Evolutionary conservation across 345 rosid species (phyloP), one percentile per base, ranked within the genome.

Genomic region (Syzygium oleosum): DNA sequence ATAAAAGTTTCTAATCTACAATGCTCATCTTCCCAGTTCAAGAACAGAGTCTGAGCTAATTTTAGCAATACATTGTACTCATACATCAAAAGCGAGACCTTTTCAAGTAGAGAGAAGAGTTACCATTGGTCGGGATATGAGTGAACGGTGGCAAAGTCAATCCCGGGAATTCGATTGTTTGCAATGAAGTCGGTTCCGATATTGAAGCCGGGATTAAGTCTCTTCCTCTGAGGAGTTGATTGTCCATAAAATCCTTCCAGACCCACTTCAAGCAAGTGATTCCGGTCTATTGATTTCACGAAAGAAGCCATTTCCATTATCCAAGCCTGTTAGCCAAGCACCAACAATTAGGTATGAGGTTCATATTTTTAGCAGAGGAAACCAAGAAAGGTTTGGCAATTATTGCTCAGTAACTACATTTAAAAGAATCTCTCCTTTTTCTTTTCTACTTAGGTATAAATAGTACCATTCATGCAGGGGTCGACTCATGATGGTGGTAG

Each of bases 101-200:
- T 56, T 68, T 61, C 10, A 25, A 84, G 85, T 41, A 27, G 34
- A 21, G 46, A 16, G 86, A 43, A 31, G 43, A 53, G 63, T 88
- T 92, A 96, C 99, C 99, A 98, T 93, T 96, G 98, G 87, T 98
- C 99, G 2, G 99, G 99, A 87, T 98, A 96, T 9, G 98, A 89
- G 90, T 98, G 99, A 88, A 91, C 95, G 0, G 99, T 94, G 46
- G 95, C 99, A 78, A 97, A 95, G 90, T 97, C 99, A 88, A 97
- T 94, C 88, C 92, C 96, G 0, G 93, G 95, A 84, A 95, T 90
- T 13, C 88, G 94, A 90, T 96, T 96, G 85, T 97, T 95, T 43
- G 96, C 95, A 43, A 96, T 94, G 91, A 96, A 97, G 89, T 97
- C 99, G 2, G 99, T 96, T 84, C 99, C 99, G 16, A 92, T 88